Percentiles rank a stretch among this genome's conserved stretches.
Conservation (phyloP, 495 filamentous ascomycete species). For the Cryomyces antarcticus region DNA sequence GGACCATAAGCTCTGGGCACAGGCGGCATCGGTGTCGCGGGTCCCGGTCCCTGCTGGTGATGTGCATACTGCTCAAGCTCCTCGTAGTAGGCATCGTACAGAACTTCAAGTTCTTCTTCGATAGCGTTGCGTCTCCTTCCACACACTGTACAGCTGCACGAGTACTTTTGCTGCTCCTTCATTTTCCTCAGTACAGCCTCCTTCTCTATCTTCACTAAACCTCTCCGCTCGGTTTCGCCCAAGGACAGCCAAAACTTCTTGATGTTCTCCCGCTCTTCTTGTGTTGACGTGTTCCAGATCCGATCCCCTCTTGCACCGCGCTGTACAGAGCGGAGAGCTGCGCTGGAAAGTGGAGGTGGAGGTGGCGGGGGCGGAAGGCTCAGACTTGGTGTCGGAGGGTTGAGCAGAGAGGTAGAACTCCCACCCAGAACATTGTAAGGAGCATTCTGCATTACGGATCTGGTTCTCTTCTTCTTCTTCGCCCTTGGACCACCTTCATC, state of each 20-base stretch:
- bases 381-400: no score
- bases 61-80: slow-evolving; percentile 95
- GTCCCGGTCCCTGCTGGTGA: slow-evolving; percentile 48
- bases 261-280: slow-evolving; percentile 88
- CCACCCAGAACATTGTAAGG: no score
- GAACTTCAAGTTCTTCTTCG: slow-evolving; percentile 93
- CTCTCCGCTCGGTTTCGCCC: slow-evolving; percentile 80
- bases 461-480: slow-evolving; percentile 28
- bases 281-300: slow-evolving; percentile 91
- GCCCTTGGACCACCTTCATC: slow-evolving; percentile 9
- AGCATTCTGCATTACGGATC: no score
- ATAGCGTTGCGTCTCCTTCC: slow-evolving; percentile 92
- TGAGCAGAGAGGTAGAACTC: no score
- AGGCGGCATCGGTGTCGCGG: slow-evolving; percentile 41
- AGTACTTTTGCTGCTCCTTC: slow-evolving; percentile 99
- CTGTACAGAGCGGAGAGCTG: slow-evolving; percentile 5
- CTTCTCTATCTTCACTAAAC: slow-evolving; percentile 93
- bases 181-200: slow-evolving; percentile 96
- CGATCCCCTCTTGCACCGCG: slow-evolving; percentile 36
- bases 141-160: slow-evolving; percentile 93
- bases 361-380: slow-evolving; percentile 16
- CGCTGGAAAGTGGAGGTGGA: slow-evolving; percentile 6
- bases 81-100: slow-evolving; percentile 98
- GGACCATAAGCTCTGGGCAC: slow-evolving; percentile 37
- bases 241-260: slow-evolving; percentile 97